Conservation (phyloP, 257 asterid genomes). For the Euphrasia confusa region DNA sequence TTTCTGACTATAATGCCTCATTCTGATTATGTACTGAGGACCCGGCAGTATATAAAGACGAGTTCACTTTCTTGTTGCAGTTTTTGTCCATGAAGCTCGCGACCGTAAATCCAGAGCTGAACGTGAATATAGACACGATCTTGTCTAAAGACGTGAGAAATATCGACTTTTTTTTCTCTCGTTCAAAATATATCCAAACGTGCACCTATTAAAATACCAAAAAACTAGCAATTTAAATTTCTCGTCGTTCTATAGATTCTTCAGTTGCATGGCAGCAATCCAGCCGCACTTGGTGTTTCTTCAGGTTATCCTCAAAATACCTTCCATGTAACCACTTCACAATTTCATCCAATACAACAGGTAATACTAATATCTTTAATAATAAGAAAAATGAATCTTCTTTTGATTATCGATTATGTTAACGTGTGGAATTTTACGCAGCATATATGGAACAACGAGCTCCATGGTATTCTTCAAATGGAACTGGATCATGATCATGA, state of each 20-base stretch:
- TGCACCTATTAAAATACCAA: too few species aligned
- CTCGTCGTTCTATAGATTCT: slow-evolving; percentile 45
- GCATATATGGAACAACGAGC: slow-evolving; percentile 62
- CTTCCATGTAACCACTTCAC: slow-evolving; percentile 37
- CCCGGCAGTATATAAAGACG: background rate
- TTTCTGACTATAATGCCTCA: too few species aligned
- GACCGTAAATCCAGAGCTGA: slow-evolving; percentile 75
- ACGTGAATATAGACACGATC: slow-evolving; percentile 56
- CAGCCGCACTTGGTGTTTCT: slow-evolving; percentile 37
- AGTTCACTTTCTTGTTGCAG: slow-evolving; percentile 37
- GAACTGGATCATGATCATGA: slow-evolving; percentile 17
- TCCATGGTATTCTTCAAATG: slow-evolving; percentile 62
- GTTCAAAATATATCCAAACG: background rate
- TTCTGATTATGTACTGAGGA: too few species aligned
- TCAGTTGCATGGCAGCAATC: slow-evolving; percentile 49
- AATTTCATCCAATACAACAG: slow-evolving; percentile 57
- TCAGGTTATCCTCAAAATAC: slow-evolving; percentile 52
- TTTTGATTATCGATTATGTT: background rate
- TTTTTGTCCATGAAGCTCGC: slow-evolving; percentile 91
- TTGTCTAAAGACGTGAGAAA: slow-evolving; percentile 69
- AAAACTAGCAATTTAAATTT: slow-evolving; percentile 13
- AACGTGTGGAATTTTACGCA: slow-evolving; percentile 24
- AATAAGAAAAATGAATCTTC: background rate
- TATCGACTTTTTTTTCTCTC: background rate
- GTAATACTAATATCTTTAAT: slow-evolving; percentile 28